Evolutionary conservation across 345 rosid species (phyloP).

Genomic region (Citrus inodora): DNA sequence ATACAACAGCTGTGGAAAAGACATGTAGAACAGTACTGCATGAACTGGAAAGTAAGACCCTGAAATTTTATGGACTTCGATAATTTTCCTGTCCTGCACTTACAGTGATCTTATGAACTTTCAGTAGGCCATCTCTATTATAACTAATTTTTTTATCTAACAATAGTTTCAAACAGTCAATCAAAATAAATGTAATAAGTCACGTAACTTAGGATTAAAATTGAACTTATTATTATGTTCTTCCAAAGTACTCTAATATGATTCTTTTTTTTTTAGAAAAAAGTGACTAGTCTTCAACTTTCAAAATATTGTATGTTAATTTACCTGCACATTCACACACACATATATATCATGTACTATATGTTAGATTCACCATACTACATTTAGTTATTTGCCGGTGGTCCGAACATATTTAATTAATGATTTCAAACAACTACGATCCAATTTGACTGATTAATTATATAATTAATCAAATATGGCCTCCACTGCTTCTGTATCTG

Average conservation of each 20-base stretch:
- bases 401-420: not conserved
- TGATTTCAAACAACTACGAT: not conserved
- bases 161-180: too few relatives aligned
- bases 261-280: too few relatives aligned
- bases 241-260: too few relatives aligned
- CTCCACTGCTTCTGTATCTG: not conserved
- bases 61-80: not conserved
- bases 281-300: too few relatives aligned
- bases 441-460: not conserved
- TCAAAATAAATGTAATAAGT: too few relatives aligned
- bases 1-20: not conserved
- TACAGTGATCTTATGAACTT: too few relatives aligned
- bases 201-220: fast-evolving
- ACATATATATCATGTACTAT: not conserved
- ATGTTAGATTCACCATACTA: not conserved
- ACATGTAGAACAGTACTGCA: not conserved
- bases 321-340: too few relatives aligned
- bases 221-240: too few relatives aligned
- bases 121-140: too few relatives aligned
- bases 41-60: not conserved
- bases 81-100: too few relatives aligned
- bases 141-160: too few relatives aligned
- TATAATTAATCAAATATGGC: not conserved
- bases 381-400: not conserved
- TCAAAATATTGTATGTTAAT: not conserved